Conservation (phyloP, 345 rosid genomes). For the Arabidopsis arenosa region DNA sequence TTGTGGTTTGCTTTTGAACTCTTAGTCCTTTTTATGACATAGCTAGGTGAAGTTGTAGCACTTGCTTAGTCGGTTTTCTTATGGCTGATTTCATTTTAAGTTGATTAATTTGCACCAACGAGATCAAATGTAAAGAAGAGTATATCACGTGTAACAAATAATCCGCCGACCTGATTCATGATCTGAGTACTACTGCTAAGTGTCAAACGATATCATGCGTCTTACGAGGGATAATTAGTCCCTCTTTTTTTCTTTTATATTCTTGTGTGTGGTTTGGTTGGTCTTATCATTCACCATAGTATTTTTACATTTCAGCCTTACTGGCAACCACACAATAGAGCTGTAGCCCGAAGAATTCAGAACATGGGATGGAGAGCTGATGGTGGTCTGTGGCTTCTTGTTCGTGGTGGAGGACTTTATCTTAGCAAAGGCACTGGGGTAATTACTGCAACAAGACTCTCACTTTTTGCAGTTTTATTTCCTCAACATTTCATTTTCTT, state of each 20-base stretch:
- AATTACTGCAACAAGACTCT: conserved; percentile 36
- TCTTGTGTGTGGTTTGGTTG: conserved; percentile 24
- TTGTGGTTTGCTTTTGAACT: neutral
- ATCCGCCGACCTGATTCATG: neutral
- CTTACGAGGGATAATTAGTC: neutral
- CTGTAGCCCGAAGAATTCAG: conserved; percentile 93
- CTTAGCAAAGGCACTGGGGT: conserved; percentile 97
- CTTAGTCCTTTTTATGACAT: conserved; percentile 16
- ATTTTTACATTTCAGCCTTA: conserved; percentile 58
- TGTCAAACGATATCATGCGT: neutral
- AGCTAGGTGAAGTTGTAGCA: conserved; percentile 1
- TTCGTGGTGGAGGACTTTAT: conserved; percentile 97
- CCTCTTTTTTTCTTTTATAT: neutral
- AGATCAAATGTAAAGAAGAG: neutral
- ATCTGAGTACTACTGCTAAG: neutral
- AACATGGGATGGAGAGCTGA: conserved; percentile 99
- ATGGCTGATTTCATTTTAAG: neutral
- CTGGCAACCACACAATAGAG: conserved; percentile 99
- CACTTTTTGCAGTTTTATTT: neutral
- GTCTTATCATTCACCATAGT: conserved; percentile 18
- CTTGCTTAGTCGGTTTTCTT: neutral
- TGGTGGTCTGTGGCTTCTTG: conserved; percentile 99
- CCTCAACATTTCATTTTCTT: neutral
- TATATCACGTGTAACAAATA: neutral
- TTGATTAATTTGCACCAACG: conserved; percentile 8